Percentiles rank a stretch among this genome's conserved stretches.
These are phyloP conservation scores for Vaccinium vitisidaea DNA, from an alignment of 148 eudicot species.

Conservation along the genomic window DNA sequence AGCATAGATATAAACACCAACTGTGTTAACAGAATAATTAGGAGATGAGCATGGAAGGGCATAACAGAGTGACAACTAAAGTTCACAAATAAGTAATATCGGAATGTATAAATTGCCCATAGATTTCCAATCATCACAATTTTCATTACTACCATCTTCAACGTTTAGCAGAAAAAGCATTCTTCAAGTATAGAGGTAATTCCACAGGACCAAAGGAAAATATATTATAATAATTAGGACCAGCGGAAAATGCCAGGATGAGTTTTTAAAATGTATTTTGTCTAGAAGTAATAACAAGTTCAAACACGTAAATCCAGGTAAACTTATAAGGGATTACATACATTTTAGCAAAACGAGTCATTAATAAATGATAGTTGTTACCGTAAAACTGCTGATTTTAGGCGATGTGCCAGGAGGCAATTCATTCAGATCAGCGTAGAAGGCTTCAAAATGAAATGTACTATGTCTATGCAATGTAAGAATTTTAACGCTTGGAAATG, in stretches of 20 bases:
- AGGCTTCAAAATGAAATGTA: constrained; percentile 62
- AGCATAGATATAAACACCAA: not conserved
- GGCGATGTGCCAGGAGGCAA: constrained; percentile 67
- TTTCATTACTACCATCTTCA: constrained; percentile 2
- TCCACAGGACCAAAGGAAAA: not conserved
- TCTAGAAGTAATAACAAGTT: not conserved
- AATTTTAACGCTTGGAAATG: constrained; percentile 78
- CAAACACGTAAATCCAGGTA: not conserved
- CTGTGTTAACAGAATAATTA: not conserved
- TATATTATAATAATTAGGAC: not conserved
- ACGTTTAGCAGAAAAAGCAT: not conserved
- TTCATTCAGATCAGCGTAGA: constrained; percentile 56
- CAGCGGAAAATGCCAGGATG: not conserved
- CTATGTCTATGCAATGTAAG: constrained; percentile 52
- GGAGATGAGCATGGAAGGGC: not conserved
- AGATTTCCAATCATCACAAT: not conserved
- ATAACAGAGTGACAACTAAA: not conserved
- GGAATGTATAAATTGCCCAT: not conserved
- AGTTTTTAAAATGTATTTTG: not conserved
- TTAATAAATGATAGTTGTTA: constrained; percentile 24
- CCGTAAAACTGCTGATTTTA: constrained; percentile 60
- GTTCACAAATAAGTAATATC: not conserved
- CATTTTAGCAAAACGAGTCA: constrained; percentile 11
- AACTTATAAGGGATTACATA: not conserved
- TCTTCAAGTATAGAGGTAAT: not conserved